These are phyloP conservation scores for Heracleum sosnowskyi DNA, from an alignment of 129 eudicot species.

Conservation along the genomic window DNA sequence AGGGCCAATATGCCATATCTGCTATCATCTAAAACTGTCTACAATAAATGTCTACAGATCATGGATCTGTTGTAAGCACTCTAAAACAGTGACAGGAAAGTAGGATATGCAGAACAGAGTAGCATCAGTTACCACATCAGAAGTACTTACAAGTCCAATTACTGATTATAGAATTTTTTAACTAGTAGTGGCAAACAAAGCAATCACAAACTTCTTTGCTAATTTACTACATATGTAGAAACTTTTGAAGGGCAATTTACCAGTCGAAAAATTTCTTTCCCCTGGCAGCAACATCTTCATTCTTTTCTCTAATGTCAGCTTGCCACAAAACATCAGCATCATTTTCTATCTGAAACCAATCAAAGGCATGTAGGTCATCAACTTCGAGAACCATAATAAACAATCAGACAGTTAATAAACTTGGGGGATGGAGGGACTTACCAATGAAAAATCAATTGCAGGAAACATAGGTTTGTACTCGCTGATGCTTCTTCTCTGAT, in stretches of 20 bases:
- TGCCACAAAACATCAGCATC: slow-evolving; percentile 73
- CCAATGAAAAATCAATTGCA: slow-evolving; percentile 92
- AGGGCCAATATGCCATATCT: not conserved
- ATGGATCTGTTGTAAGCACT: not conserved
- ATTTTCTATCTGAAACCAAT: slow-evolving; percentile 60
- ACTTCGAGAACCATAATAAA: not conserved
- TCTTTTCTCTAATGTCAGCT: slow-evolving; percentile 57
- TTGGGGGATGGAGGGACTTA: slow-evolving; percentile 20
- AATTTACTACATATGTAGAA: not conserved
- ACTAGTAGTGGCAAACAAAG: not conserved
- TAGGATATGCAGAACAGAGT: not conserved
- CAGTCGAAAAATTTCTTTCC: slow-evolving; percentile 68
- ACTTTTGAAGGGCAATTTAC: slow-evolving; percentile 19
- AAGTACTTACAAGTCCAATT: not conserved
- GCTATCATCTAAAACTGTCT: not conserved
- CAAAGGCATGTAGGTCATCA: not conserved
- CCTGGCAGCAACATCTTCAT: slow-evolving; percentile 73
- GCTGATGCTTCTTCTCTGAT: slow-evolving; percentile 73
- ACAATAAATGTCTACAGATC: not conserved
- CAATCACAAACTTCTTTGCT: not conserved
- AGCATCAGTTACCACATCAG: not conserved
- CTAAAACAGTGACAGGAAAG: not conserved
- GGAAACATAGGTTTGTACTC: slow-evolving; percentile 78
- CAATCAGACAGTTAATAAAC: not conserved
- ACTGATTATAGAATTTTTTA: not conserved